Conservation (phyloP, 306 rosid genomes). For the Neltuma alba region DNA sequence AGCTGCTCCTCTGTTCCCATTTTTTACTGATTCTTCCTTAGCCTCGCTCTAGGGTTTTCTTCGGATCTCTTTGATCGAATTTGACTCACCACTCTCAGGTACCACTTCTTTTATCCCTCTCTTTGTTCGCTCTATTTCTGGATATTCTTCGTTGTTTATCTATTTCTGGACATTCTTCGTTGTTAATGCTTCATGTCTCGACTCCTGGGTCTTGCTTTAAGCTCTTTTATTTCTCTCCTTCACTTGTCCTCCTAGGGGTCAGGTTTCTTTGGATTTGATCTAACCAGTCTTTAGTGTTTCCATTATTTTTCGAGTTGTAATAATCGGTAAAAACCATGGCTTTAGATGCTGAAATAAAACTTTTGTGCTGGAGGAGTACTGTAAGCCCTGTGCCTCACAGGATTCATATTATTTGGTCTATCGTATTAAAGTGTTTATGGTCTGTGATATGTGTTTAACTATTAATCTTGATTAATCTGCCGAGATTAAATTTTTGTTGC, state of each 20-base stretch:
- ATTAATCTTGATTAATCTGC: not conserved
- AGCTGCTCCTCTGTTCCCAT: not conserved
- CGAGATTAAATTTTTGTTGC: not conserved
- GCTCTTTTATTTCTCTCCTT: not conserved
- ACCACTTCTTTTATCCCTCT: not conserved
- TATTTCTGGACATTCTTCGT: not conserved
- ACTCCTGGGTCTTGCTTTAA: not conserved
- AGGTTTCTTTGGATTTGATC: not conserved
- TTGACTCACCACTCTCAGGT: not conserved
- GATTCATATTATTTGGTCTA: constrained; percentile 9
- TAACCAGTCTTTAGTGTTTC: not conserved
- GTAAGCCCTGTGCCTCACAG: not conserved
- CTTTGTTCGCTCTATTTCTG: not conserved
- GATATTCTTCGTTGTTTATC: not conserved
- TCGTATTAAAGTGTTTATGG: not conserved
- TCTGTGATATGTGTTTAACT: constrained; percentile 2
- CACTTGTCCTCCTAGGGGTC: not conserved
- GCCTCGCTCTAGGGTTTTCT: constrained; percentile 13
- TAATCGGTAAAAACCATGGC: not conserved
- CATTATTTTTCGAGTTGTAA: not conserved
- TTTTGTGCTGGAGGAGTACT: not conserved
- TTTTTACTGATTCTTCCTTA: not conserved
- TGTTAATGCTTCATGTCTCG: not conserved
- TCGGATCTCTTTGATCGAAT: not conserved
- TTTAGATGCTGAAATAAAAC: not conserved